Conservation (phyloP, 768 basidiomycete species). For the Termitomyces sp. region DNA sequence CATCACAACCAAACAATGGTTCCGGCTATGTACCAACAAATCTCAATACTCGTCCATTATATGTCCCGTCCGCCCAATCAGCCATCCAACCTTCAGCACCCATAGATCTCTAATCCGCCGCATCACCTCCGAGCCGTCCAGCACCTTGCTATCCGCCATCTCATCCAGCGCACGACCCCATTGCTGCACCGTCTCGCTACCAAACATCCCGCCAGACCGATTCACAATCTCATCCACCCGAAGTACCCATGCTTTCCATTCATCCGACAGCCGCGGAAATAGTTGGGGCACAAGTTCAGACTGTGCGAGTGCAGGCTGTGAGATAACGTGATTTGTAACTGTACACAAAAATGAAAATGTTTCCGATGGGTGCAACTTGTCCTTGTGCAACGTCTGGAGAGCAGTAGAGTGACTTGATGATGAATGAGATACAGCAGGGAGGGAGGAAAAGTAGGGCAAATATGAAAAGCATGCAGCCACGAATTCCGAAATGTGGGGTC, state of each 20-base stretch:
- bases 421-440: slow-evolving; percentile 22
- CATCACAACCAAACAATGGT: slow-evolving; percentile 13
- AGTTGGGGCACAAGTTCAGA: slow-evolving; percentile 53
- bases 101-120: slow-evolving; percentile 51
- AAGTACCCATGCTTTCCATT: slow-evolving; percentile 79
- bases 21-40: not conserved
- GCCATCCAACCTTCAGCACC: slow-evolving; percentile 77
- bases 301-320: slow-evolving; percentile 66
- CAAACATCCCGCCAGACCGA: slow-evolving; percentile 74
- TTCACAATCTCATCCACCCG: slow-evolving; percentile 71
- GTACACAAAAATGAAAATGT: slow-evolving; percentile 69
- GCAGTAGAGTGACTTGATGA: slow-evolving; percentile 32
- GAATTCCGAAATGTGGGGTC: slow-evolving; percentile 74
- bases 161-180: slow-evolving; percentile 74
- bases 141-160: slow-evolving; percentile 50
- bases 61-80: slow-evolving; percentile 46
- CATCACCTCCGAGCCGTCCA: slow-evolving; percentile 34
- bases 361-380: slow-evolving; percentile 69
- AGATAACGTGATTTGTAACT: slow-evolving; percentile 62
- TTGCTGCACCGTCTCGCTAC: slow-evolving; percentile 58
- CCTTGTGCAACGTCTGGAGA: slow-evolving; percentile 53
- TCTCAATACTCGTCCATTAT: slow-evolving; percentile 29
- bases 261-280: slow-evolving; percentile 60
- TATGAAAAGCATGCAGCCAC: slow-evolving; percentile 77
- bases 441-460: slow-evolving; percentile 79